Evolutionary conservation across 148 eudicot genomes (phyloP).

Genomic region (Persicaria maculosa): DNA sequence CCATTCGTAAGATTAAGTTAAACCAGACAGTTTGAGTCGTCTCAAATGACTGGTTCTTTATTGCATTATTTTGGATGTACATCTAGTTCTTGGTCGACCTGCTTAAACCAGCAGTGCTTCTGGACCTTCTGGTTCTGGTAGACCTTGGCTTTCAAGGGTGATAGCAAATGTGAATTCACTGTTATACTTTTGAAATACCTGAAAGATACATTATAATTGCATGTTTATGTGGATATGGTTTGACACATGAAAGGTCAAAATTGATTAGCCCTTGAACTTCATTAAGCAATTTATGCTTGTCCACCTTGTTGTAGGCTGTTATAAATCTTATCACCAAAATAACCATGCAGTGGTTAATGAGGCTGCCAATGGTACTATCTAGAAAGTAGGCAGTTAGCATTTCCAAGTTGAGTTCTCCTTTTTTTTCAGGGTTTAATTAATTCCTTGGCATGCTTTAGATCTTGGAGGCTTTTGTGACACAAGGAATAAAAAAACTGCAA

Average conservation of each 20-base stretch:
- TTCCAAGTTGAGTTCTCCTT: not conserved
- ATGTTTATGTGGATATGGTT: not conserved
- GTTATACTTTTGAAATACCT: not conserved
- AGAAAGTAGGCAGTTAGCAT: not conserved
- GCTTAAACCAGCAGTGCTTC: not conserved
- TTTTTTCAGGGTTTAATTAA: not conserved
- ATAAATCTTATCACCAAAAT: not conserved
- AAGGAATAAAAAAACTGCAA: conserved; percentile 69
- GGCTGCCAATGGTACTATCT: not conserved
- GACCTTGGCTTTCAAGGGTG: not conserved
- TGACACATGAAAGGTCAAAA: not conserved
- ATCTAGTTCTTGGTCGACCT: not conserved
- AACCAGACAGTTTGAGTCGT: not conserved
- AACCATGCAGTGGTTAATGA: not conserved
- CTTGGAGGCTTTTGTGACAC: conserved; percentile 62
- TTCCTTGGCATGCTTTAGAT: conserved; percentile 38
- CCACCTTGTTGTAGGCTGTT: not conserved
- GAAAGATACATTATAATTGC: not conserved
- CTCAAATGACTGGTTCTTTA: not conserved
- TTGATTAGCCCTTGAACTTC: not conserved
- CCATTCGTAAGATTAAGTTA: not conserved
- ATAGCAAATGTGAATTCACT: not conserved
- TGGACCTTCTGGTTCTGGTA: not conserved
- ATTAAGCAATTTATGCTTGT: not conserved
- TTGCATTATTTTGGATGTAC: not conserved